A percentile compares a stretch with the other conserved stretches of the same genome.
Conservation (phyloP, 2,329 filamentous ascomycete genomes). For the Hypoxylon sp. region DNA sequence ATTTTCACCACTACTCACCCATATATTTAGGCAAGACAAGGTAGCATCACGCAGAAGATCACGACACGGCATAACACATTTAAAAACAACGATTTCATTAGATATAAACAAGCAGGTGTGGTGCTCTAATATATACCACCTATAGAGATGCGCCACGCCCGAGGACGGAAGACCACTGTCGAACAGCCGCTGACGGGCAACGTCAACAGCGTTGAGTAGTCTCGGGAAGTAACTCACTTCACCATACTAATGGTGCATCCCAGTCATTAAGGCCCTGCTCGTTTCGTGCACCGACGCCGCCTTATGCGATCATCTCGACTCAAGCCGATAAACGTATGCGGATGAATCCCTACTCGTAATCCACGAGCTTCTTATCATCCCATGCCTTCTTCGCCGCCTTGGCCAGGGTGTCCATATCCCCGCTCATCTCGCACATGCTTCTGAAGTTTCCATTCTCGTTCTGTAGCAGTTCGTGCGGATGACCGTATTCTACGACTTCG, state of each 20-base stretch:
- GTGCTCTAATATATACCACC: slow-evolving; percentile 29
- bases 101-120: slow-evolving; percentile 26
- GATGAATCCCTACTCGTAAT: slow-evolving; percentile 54
- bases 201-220: slow-evolving; percentile 6
- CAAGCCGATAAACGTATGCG: slow-evolving; percentile 7
- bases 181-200: not conserved
- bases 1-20: no score
- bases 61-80: not conserved
- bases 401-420: slow-evolving; percentile 66
- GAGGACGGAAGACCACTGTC: slow-evolving; percentile 1
- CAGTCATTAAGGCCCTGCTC: slow-evolving; percentile 3
- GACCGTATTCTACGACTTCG: slow-evolving; percentile 87
- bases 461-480: slow-evolving; percentile 85
- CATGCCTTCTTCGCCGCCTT: slow-evolving; percentile 70
- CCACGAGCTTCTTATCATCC: slow-evolving; percentile 58
- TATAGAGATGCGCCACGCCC: slow-evolving; percentile 26
- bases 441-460: slow-evolving; percentile 76
- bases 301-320: not conserved
- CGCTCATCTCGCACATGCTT: slow-evolving; percentile 76
- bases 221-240: slow-evolving; percentile 16
- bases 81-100: slow-evolving; percentile 18
- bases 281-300: not conserved
- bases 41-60: not conserved
- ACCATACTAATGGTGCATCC: slow-evolving; percentile 17
- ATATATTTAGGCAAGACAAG: not conserved